phyloP scores from a whole-genome alignment of 2,329 filamentous ascomycete genomes.

The Geosmithia flava region DNA sequence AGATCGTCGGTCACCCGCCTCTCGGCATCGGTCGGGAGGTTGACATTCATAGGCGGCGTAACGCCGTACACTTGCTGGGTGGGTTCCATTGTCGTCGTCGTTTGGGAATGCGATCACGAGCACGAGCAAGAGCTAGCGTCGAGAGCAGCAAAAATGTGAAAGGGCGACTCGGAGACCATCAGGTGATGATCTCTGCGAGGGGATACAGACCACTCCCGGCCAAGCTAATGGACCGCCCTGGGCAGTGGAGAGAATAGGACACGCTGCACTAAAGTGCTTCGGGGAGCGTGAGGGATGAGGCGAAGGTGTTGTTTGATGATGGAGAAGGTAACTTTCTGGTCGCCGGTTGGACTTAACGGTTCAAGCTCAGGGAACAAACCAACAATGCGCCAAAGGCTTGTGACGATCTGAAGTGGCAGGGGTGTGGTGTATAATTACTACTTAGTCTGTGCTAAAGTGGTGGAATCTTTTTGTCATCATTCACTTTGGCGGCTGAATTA shows the following conservation, averaged over 20 bases:
- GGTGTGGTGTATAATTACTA: neutral
- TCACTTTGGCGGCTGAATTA: neutral
- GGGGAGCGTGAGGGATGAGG: neutral
- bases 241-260: neutral
- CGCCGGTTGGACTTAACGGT: neutral
- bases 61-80: constrained; percentile 45
- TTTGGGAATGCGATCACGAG: neutral
- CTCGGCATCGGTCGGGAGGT: constrained; percentile 66
- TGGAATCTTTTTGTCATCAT: neutral
- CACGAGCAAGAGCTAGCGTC: neutral
- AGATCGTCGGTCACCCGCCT: constrained; percentile 66
- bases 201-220: neutral
- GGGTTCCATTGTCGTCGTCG: constrained; percentile 14
- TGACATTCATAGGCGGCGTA: constrained; percentile 70
- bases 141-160: neutral
- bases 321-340: neutral
- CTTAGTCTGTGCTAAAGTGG: neutral
- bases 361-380: neutral
- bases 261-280: neutral
- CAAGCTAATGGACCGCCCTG: neutral
- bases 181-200: neutral
- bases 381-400: neutral
- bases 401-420: neutral
- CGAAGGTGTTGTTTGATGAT: neutral
- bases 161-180: neutral